phyloP scores from a whole-genome alignment of 2,329 filamentous ascomycete species.

The Aureobasidium sp. region DNA sequence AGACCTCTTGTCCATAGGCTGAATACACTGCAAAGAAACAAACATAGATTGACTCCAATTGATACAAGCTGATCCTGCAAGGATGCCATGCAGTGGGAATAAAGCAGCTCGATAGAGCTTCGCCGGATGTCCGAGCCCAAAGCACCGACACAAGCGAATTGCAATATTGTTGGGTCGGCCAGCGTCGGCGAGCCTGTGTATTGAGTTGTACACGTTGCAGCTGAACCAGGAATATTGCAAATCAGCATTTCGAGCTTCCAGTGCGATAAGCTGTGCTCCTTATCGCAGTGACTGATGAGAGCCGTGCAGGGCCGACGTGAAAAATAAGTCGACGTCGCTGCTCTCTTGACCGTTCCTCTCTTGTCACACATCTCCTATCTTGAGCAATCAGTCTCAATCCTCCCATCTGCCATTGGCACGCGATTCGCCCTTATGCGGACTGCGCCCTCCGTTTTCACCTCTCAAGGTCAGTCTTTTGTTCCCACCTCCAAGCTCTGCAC shows the following conservation, averaged over 20 bases:
- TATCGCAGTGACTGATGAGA: background rate
- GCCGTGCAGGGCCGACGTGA: slow-evolving; percentile 14
- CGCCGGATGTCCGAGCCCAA: background rate
- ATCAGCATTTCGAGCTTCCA: background rate
- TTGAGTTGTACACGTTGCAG: background rate
- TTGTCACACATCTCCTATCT: slow-evolving; percentile 24
- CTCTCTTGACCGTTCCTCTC: slow-evolving; percentile 19
- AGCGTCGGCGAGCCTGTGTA: background rate
- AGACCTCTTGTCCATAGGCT: background rate
- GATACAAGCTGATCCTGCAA: background rate
- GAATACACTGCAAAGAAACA: background rate
- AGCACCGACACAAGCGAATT: slow-evolving; percentile 3
- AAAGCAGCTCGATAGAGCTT: slow-evolving; percentile 5
- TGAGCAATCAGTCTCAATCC: slow-evolving; percentile 9
- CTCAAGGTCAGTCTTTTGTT: slow-evolving; percentile 40
- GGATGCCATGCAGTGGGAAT: slow-evolving; percentile 1
- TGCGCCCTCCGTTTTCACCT: slow-evolving; percentile 46
- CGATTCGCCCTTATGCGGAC: slow-evolving; percentile 37
- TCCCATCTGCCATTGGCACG: slow-evolving; percentile 19
- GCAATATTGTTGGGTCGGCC: slow-evolving; percentile 2
- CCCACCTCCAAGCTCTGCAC: slow-evolving; percentile 2
- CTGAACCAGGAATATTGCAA: slow-evolving; percentile 5
- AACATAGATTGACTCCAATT: background rate
- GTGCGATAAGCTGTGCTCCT: slow-evolving; percentile 13
- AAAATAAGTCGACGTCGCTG: slow-evolving; percentile 11